Conservation (phyloP, 1,284 basidiomycete species). For the Moesziomyces parantarcticus region DNA sequence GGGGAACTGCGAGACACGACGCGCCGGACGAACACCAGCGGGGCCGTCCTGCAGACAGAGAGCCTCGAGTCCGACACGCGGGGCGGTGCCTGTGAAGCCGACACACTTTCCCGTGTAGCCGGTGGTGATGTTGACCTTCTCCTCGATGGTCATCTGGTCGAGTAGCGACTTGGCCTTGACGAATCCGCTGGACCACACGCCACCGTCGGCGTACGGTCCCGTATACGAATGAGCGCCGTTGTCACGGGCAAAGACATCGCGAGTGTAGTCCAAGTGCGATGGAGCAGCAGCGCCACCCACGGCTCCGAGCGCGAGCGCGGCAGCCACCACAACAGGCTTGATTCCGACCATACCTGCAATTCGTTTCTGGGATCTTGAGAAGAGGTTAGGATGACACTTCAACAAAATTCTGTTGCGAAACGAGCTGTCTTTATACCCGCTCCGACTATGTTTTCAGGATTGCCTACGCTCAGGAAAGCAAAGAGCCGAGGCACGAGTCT, state of each 20-base stretch:
- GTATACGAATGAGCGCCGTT: slow-evolving; percentile 33
- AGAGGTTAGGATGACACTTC: no score
- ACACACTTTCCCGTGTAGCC: slow-evolving; percentile 57
- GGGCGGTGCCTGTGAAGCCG: slow-evolving; percentile 68
- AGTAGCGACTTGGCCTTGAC: slow-evolving; percentile 70
- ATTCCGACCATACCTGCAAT: slow-evolving; percentile 4
- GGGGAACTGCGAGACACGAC: slow-evolving; percentile 72
- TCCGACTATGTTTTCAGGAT: no score
- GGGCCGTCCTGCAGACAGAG: slow-evolving; percentile 74
- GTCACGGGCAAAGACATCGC: slow-evolving; percentile 17
- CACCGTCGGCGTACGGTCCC: slow-evolving; percentile 39
- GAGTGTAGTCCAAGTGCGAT: slow-evolving; percentile 2
- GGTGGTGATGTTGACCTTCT: slow-evolving; percentile 70
- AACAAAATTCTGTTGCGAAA: no score
- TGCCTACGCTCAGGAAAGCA: no score
- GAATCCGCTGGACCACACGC: slow-evolving; percentile 73
- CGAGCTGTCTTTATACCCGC: no score
- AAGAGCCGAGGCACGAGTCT: no score
- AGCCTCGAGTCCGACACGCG: slow-evolving; percentile 75
- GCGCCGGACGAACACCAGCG: slow-evolving; percentile 73
- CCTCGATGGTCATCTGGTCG: slow-evolving; percentile 69
- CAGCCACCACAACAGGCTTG: slow-evolving; percentile 6
- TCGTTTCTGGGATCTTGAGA: neutral
- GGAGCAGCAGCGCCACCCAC: slow-evolving; percentile 8
- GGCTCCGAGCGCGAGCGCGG: slow-evolving; percentile 9